Conservation (phyloP, 1,139 yeast genomes). For the Zygoascus sp. region DNA sequence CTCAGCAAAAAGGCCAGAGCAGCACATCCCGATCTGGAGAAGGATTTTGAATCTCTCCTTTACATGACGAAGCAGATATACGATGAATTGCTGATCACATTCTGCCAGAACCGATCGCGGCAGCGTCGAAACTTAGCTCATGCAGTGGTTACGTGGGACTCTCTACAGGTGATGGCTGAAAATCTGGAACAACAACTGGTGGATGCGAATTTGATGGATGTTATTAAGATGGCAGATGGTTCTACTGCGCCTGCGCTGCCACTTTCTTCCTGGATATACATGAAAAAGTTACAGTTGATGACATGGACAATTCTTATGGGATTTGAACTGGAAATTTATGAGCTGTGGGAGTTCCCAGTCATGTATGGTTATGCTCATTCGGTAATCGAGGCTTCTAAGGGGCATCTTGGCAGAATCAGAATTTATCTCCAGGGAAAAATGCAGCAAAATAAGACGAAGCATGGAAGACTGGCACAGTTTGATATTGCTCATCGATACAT, state of each 20-base stretch:
- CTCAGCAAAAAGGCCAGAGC: slow-evolving; percentile 9
- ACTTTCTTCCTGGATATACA: slow-evolving; percentile 63
- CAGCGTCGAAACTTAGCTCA: slow-evolving; percentile 70
- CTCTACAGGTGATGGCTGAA: slow-evolving; percentile 82
- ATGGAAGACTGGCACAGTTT: slow-evolving; percentile 9
- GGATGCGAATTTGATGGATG: slow-evolving; percentile 11
- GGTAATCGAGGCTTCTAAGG: slow-evolving; percentile 46
- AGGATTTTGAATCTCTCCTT: slow-evolving; percentile 1
- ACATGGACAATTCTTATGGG: slow-evolving; percentile 68
- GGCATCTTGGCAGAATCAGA: slow-evolving; percentile 50
- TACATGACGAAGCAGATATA: slow-evolving; percentile 24
- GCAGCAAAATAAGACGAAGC: slow-evolving; percentile 12
- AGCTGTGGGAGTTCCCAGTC: slow-evolving; percentile 61
- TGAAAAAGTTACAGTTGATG: slow-evolving; percentile 65
- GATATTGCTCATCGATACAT: slow-evolving; percentile 24
- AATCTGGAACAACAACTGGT: slow-evolving; percentile 73
- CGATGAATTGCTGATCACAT: slow-evolving; percentile 49
- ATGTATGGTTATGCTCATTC: slow-evolving; percentile 66
- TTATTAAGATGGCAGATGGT: slow-evolving; percentile 14
- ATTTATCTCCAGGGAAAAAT: slow-evolving; percentile 40
- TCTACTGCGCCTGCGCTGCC: slow-evolving; percentile 42
- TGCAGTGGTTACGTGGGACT: slow-evolving; percentile 63
- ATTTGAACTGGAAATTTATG: slow-evolving; percentile 70
- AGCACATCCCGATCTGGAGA: slow-evolving; percentile 13
- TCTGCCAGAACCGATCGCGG: slow-evolving; percentile 73